A percentile compares a stretch with the other conserved stretches of the same genome.
Evolutionary conservation across 306 rosid species (phyloP).

Genomic region (Begonia masoniana): DNA sequence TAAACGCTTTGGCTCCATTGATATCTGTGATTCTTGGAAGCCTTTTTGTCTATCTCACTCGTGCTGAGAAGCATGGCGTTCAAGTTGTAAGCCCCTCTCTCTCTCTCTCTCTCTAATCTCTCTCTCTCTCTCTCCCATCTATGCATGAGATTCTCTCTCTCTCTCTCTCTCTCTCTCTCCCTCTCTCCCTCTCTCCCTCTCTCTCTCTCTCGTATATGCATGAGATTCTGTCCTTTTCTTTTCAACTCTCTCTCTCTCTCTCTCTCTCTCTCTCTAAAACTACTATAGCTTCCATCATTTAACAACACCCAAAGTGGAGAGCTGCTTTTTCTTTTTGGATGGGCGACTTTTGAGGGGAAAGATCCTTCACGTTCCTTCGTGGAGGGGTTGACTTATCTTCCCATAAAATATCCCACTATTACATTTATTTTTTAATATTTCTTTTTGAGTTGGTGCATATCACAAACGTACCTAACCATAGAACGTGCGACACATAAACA

Average conservation of each 20-base stretch:
- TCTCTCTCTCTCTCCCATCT: too few species aligned
- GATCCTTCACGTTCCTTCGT: not conserved
- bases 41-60: conserved; percentile 27
- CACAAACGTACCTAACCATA: too few species aligned
- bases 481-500: too few species aligned
- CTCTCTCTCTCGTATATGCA: conserved; percentile 5
- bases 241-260: not conserved
- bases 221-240: too few species aligned
- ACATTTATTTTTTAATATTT: too few species aligned
- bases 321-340: not conserved
- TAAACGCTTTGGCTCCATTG: conserved; percentile 33
- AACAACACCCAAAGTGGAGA: too few species aligned
- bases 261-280: conserved; percentile 1
- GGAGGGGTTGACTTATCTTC: too few species aligned
- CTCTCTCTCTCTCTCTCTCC: conserved; percentile 3
- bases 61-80: conserved; percentile 32
- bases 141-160: too few species aligned
- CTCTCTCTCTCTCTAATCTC: conserved; percentile 5
- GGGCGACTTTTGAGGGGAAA: not conserved
- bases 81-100: conserved; percentile 21
- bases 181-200: conserved; percentile 3
- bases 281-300: too few species aligned
- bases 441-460: too few species aligned
- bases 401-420: too few species aligned
- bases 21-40: conserved; percentile 30